Evolutionary conservation across 306 rosid genomes (phyloP).

Genomic region (Quercus aquifolioides): DNA sequence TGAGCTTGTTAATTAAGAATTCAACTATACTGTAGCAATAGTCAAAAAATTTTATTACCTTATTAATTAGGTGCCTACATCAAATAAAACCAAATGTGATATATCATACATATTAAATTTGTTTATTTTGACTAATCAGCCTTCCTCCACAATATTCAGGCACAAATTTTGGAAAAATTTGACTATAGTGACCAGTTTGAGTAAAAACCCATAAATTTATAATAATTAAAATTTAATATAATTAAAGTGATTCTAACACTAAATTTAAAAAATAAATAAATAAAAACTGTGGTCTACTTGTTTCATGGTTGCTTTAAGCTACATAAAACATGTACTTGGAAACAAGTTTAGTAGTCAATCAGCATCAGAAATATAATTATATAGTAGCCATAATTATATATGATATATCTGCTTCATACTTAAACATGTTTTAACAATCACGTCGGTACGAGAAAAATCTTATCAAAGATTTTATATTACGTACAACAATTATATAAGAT

Average conservation of each 20-base stretch:
- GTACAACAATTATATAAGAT: neutral
- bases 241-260: neutral
- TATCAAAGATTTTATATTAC: neutral
- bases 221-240: neutral
- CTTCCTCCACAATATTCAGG: constrained; percentile 26
- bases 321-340: neutral
- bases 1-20: neutral
- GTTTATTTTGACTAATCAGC: neutral
- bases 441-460: neutral
- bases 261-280: neutral
- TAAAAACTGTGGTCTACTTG: neutral
- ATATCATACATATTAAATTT: too few species aligned
- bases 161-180: constrained; percentile 24
- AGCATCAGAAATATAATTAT: too few species aligned
- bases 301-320: neutral
- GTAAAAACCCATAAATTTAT: neutral
- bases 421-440: neutral
- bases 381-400: neutral
- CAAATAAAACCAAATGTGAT: neutral
- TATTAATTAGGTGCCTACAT: neutral
- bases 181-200: constrained; percentile 2
- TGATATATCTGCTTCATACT: neutral
- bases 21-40: neutral
- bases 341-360: neutral
- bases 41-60: neutral